These are phyloP conservation scores for Pistacia vera DNA, from an alignment of 345 rosid genomes.

Conservation along the genomic window DNA sequence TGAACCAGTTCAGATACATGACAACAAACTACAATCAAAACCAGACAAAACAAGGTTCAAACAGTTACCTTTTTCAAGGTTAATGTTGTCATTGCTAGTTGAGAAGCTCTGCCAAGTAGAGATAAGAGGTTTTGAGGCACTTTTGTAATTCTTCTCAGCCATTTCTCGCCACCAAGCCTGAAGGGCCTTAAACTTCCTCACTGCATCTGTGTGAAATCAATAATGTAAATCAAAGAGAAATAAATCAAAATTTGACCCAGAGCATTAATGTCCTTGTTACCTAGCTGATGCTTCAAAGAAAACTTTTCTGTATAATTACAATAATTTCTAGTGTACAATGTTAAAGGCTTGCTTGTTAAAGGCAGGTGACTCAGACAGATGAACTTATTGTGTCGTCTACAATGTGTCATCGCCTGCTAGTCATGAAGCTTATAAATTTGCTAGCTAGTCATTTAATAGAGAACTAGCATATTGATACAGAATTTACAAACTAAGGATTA, in stretches of 20 bases:
- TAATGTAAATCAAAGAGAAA: neutral
- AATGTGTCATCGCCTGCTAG: neutral
- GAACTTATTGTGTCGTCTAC: neutral
- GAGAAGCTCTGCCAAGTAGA: slow-evolving; percentile 32
- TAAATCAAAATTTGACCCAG: neutral
- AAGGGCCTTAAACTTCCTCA: slow-evolving; percentile 71
- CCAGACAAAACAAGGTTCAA: slow-evolving; percentile 6
- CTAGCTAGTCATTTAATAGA: neutral
- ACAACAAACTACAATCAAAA: slow-evolving; percentile 4
- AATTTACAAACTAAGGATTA: too few species aligned
- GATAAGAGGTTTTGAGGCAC: slow-evolving; percentile 37
- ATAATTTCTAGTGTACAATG: neutral
- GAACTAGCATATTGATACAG: neutral
- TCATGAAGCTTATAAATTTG: neutral
- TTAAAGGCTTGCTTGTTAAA: neutral
- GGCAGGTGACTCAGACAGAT: neutral
- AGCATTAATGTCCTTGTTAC: neutral
- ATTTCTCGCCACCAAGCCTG: slow-evolving; percentile 95
- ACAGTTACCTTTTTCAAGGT: slow-evolving; percentile 49
- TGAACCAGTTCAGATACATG: neutral
- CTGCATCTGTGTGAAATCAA: slow-evolving; percentile 54
- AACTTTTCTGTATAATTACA: neutral
- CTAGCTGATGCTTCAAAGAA: neutral
- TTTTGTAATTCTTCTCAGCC: slow-evolving; percentile 57
- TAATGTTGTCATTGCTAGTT: slow-evolving; percentile 29